phyloP scores from a whole-genome alignment of 164 flowering plant genomes.

The Dillenia suffruticosa region DNA sequence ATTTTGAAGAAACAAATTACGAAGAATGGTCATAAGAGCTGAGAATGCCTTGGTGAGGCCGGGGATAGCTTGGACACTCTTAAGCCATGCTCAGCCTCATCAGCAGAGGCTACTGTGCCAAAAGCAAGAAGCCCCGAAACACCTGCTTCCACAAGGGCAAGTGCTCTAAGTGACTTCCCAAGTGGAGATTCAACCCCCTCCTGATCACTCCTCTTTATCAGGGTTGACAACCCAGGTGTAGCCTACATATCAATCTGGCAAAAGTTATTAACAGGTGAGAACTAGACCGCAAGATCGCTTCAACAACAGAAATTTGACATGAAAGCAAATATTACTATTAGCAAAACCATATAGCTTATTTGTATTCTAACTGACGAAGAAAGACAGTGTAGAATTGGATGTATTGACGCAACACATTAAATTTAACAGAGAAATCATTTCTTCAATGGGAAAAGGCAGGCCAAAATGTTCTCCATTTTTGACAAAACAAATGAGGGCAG shows the following conservation, averaged over 20 bases:
- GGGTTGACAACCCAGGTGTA: slow-evolving; percentile 47
- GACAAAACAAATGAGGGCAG: too few relatives aligned
- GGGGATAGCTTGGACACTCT: slow-evolving; percentile 64
- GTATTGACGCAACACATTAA: too few relatives aligned
- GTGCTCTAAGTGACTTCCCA: slow-evolving; percentile 44
- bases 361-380: too few relatives aligned
- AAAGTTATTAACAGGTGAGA: too few relatives aligned
- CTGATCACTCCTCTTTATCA: slow-evolving; percentile 44
- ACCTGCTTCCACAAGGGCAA: slow-evolving; percentile 68
- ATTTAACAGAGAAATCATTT: too few relatives aligned
- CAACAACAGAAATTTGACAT: background rate
- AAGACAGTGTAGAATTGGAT: too few relatives aligned
- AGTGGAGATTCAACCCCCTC: slow-evolving; percentile 39
- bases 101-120: slow-evolving; percentile 54
- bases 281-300: too few relatives aligned
- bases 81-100: slow-evolving; percentile 86
- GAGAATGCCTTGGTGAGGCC: slow-evolving; percentile 88
- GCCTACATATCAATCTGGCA: slow-evolving; percentile 31
- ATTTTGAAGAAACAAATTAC: too few relatives aligned
- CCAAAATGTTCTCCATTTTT: too few relatives aligned
- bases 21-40: slow-evolving; percentile 87
- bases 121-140: slow-evolving; percentile 60
- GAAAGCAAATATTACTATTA: background rate
- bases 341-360: background rate
- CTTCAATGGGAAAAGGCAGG: too few relatives aligned